Evolutionary conservation across 305 asterid species (phyloP).

Genomic region (Striga hermonthica): DNA sequence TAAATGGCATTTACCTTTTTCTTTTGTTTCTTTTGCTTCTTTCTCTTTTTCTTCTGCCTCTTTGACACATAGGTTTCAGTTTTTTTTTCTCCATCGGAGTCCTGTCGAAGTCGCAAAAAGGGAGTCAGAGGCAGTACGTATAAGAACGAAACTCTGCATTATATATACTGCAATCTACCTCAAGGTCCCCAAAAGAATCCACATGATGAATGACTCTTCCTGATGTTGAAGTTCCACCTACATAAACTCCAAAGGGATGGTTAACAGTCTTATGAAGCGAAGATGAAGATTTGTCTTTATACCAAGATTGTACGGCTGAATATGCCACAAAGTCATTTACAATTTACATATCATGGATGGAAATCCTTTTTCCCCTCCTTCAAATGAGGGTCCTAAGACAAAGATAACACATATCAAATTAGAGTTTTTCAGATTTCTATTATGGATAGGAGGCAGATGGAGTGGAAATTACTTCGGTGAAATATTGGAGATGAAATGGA

Average conservation of each 20-base stretch:
- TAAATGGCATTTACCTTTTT: constrained; percentile 38
- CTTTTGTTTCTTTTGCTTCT: constrained; percentile 46
- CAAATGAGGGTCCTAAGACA: not conserved
- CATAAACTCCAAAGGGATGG: constrained; percentile 23
- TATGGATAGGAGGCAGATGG: not conserved
- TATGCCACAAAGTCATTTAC: not conserved
- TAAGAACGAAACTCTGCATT: constrained; percentile 14
- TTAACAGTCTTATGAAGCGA: constrained; percentile 7
- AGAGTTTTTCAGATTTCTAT: not conserved
- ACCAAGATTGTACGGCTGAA: not conserved
- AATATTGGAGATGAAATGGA: not conserved
- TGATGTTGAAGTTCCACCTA: constrained; percentile 79
- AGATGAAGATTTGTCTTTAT: not conserved
- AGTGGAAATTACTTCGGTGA: too few species aligned
- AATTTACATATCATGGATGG: not conserved
- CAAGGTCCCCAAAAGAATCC: constrained; percentile 61
- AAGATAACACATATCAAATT: constrained; percentile 15
- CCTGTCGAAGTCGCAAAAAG: constrained; percentile 42
- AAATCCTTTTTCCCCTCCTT: too few species aligned
- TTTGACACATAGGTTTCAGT: constrained; percentile 31
- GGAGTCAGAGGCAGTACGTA: constrained; percentile 17
- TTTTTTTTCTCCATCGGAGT: constrained; percentile 37
- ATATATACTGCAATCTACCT: constrained; percentile 44
- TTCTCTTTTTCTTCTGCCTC: constrained; percentile 46
- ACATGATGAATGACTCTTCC: constrained; percentile 83